phyloP scores from a whole-genome alignment of 495 filamentous ascomycete genomes.

The Cercophora newfieldiana region DNA sequence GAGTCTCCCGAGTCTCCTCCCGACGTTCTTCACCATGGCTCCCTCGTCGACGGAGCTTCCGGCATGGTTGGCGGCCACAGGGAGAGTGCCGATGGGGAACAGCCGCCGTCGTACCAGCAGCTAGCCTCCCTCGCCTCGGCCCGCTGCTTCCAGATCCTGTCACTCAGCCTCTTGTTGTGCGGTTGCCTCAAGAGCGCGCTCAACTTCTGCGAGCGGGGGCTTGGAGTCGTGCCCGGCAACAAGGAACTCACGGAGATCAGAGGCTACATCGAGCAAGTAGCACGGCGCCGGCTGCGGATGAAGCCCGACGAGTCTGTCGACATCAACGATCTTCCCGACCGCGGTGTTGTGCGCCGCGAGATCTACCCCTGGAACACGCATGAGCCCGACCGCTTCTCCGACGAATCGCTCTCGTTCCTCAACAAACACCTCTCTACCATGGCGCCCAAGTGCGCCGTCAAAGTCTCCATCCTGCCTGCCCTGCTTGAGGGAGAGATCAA shows the following conservation, averaged over 20 bases:
- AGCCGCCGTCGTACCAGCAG: slow-evolving; percentile 32
- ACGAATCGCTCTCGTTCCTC: slow-evolving; percentile 63
- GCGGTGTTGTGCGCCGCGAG: slow-evolving; percentile 77
- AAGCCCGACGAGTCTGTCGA: slow-evolving; percentile 45
- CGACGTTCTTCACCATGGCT: slow-evolving; percentile 43
- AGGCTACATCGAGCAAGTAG: slow-evolving; percentile 49
- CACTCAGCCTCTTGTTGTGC: slow-evolving; percentile 62
- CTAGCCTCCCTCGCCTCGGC: slow-evolving; percentile 46
- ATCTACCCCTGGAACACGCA: slow-evolving; percentile 92
- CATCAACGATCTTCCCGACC: slow-evolving; percentile 62
- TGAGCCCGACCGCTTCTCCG: slow-evolving; percentile 80
- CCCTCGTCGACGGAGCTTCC: slow-evolving; percentile 38
- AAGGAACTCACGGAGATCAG: slow-evolving; percentile 49
- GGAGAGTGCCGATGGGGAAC: slow-evolving; percentile 14
- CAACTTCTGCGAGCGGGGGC: slow-evolving; percentile 61
- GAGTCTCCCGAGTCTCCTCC: slow-evolving; percentile 34
- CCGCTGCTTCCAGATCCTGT: slow-evolving; percentile 57
- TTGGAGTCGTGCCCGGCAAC: slow-evolving; percentile 44
- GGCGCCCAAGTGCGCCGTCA: slow-evolving; percentile 71
- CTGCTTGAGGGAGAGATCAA: slow-evolving; percentile 53
- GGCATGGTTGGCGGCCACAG: slow-evolving; percentile 37
- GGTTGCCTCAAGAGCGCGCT: slow-evolving; percentile 71
- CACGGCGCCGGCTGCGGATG: slow-evolving; percentile 44
- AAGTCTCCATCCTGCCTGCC: slow-evolving; percentile 68
- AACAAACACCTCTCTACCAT: slow-evolving; percentile 64